A percentile compares a stretch with the other conserved stretches of the same genome.
phyloP scores from a whole-genome alignment of 306 rosid genomes.

The Hippophae tibetana region DNA sequence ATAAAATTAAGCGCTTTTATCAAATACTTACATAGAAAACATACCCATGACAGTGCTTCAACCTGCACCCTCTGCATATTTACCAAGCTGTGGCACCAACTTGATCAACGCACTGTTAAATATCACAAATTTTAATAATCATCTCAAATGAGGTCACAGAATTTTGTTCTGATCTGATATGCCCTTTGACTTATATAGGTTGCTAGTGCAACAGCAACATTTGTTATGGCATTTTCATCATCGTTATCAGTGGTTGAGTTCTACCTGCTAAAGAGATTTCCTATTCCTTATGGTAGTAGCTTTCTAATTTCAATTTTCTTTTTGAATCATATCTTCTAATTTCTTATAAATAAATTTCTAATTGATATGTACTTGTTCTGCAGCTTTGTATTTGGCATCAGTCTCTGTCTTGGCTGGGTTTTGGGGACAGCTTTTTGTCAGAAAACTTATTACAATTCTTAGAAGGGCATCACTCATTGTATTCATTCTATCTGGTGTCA shows the following conservation, averaged over 20 bases:
- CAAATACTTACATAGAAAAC: too few relatives aligned
- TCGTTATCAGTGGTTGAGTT: slow-evolving; percentile 78
- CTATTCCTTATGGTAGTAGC: slow-evolving; percentile 66
- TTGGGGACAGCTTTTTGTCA: slow-evolving; percentile 67
- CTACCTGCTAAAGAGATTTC: slow-evolving; percentile 75
- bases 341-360: background rate
- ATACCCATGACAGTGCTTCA: too few relatives aligned
- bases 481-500: slow-evolving; percentile 81
- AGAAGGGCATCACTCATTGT: slow-evolving; percentile 67
- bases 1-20: too few relatives aligned
- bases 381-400: slow-evolving; percentile 57
- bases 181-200: slow-evolving; percentile 32
- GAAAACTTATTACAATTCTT: slow-evolving; percentile 44
- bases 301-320: background rate
- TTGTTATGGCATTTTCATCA: slow-evolving; percentile 84
- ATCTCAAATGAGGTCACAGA: too few relatives aligned
- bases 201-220: slow-evolving; percentile 92
- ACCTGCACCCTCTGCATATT: too few relatives aligned
- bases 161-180: background rate
- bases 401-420: slow-evolving; percentile 76
- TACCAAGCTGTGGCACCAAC: too few relatives aligned
- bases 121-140: too few relatives aligned
- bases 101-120: too few relatives aligned
- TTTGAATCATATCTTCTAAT: background rate
- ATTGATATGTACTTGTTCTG: slow-evolving; percentile 3